Base-by-base conservation (phyloP, 2,329 filamentous ascomycete genomes). In the Aphanoascus verrucosus region DNA sequence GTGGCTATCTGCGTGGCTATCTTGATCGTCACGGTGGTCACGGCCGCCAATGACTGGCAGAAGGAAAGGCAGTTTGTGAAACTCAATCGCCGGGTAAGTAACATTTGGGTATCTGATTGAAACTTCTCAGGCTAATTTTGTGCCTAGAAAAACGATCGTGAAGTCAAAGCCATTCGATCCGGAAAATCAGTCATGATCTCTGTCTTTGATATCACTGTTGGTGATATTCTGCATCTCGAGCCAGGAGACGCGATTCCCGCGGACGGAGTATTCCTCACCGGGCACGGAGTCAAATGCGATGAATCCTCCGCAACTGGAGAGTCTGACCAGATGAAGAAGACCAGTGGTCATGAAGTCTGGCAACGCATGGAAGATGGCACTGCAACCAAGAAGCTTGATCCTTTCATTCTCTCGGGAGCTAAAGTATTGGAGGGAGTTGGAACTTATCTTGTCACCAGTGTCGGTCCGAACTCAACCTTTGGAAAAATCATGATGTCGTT, bases 321-420 rank as follows among this genome's bases (percentile, higher is more conserved):
- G 67, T 86, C 83, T 0, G 84, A 88, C 60, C 76, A 83, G 49
- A 77, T 86, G 65, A 83, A 81, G 67, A 88, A 88, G 69, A 80
- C 76, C 0, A 65, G 72, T 4, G 82, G 77, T 11, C 73, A 80
- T 15, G 77, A 81, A 56, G 81, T 81, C 37, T 81, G 77, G 69
- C 69, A 76, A 38, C 71, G 74, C 2, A 72, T 84, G 28, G 70
- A 77, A 47, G 72, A 75, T 7, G 74, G 79, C 14, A 73, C 69
- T 11, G 74, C 73, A 17, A 71, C 72, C 3, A 77, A 74, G 55
- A 77, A 81, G 46, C 69, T 83, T 2, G 83, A 86, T 56, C 82
- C 82, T 1, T 86, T 85, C 62, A 79, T 96, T 62, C 86, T 94
- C 60, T 95, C 89, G 31, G 90, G 85, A 32, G 78, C 82, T 50